Evolutionary conservation across 768 basidiomycete genomes (phyloP).

Genomic region (Pholiota conissans): DNA sequence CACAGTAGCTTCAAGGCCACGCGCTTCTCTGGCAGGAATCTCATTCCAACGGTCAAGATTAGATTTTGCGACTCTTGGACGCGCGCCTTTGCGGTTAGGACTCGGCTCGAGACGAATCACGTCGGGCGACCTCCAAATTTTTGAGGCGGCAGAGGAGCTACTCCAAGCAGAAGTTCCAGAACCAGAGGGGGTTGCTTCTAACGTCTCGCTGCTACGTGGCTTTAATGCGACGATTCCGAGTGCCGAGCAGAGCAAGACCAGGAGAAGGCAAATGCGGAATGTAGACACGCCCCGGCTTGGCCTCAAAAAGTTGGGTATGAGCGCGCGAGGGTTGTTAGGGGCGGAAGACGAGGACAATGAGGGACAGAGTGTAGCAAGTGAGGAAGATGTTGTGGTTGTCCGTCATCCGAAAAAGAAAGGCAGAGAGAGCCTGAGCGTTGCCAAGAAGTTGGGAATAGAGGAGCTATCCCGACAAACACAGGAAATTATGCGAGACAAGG

Average conservation of each 20-base stretch:
- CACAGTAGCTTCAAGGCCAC: conserved; percentile 58
- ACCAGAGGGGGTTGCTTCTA: conserved; percentile 64
- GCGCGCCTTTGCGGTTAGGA: conserved; percentile 71
- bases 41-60: conserved; percentile 41
- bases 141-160: conserved; percentile 79
- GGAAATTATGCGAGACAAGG: conserved; percentile 90
- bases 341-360: conserved; percentile 57
- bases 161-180: conserved; percentile 74
- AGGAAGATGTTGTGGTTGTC: conserved; percentile 74
- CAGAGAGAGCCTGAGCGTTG: conserved; percentile 65
- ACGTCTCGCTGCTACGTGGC: conserved; percentile 82
- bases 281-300: conserved; percentile 77
- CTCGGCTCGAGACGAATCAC: conserved; percentile 69
- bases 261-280: conserved; percentile 78
- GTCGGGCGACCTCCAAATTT: conserved; percentile 81
- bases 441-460: conserved; percentile 76
- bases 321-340: conserved; percentile 67
- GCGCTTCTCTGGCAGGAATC: conserved; percentile 31
- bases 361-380: conserved; percentile 64
- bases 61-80: conserved; percentile 78
- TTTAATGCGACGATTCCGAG: conserved; percentile 96
- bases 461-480: conserved; percentile 82
- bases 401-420: conserved; percentile 48
- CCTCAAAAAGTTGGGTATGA: conserved; percentile 77
- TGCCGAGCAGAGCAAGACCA: conserved; percentile 73